Evolutionary conservation across 176 grass and related monocot genomes (phyloP).

Genomic region (Paspalum notatum): DNA sequence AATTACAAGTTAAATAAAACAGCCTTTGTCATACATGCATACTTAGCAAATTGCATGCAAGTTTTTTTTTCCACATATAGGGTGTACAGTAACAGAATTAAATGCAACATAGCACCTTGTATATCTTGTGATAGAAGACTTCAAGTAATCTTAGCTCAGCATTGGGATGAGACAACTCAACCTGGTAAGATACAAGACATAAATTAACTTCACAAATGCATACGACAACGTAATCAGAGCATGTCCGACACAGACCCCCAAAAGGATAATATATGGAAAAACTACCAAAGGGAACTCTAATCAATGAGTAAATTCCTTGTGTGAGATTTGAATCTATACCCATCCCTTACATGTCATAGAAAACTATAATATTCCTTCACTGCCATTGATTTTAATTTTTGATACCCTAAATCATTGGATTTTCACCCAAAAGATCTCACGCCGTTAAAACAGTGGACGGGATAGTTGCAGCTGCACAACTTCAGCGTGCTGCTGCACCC

Average conservation of each 20-base stretch:
- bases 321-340: no score
- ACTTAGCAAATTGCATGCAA: background rate
- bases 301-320: no score
- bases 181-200: conserved; percentile 49
- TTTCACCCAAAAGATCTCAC: no score
- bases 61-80: background rate
- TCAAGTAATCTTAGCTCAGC: conserved; percentile 94
- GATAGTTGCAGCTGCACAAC: no score
- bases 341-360: no score
- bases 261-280: no score
- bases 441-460: no score
- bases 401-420: no score
- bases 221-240: background rate
- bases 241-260: background rate
- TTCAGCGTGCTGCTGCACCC: no score
- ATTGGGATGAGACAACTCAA: conserved; percentile 79
- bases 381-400: no score
- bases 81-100: background rate
- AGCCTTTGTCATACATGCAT: background rate
- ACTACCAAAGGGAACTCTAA: no score
- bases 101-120: conserved; percentile 66
- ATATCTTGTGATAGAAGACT: conserved; percentile 99
- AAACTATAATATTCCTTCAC: no score
- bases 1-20: conserved; percentile 42
- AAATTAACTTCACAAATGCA: conserved; percentile 23